Evolutionary conservation across 768 basidiomycete species (phyloP).

Genomic region (Ramaria rubella): DNA sequence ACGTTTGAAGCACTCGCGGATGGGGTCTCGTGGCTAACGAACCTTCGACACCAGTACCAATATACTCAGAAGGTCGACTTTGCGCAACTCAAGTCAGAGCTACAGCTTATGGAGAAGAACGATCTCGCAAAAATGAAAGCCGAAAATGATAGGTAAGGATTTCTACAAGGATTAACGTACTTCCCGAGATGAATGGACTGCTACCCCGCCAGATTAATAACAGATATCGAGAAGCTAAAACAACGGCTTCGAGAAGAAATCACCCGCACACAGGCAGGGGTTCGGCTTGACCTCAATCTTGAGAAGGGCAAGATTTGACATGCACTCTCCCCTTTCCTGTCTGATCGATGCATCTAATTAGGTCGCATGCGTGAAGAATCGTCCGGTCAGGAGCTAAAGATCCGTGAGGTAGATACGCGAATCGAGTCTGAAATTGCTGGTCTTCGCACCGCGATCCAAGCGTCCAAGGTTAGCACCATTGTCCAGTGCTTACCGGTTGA

Average conservation of each 20-base stretch:
- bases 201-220: constrained; percentile 38
- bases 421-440: constrained; percentile 95
- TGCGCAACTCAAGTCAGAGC: constrained; percentile 91
- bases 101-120: constrained; percentile 95
- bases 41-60: constrained; percentile 50
- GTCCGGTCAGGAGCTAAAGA: constrained; percentile 86
- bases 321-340: constrained; percentile 2
- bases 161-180: too few species aligned
- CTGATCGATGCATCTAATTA: constrained; percentile 5
- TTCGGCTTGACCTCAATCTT: constrained; percentile 88
- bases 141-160: constrained; percentile 73
- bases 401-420: constrained; percentile 94
- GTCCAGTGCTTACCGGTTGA: neutral
- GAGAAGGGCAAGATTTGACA: constrained; percentile 53
- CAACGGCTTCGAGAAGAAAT: constrained; percentile 90
- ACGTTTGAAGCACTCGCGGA: neutral
- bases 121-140: constrained; percentile 92
- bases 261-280: constrained; percentile 85
- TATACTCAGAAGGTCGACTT: constrained; percentile 97
- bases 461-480: constrained; percentile 57
- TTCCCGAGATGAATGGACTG: too few species aligned
- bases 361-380: constrained; percentile 92
- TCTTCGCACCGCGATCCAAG: constrained; percentile 74
- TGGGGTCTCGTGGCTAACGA: neutral
- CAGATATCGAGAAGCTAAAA: constrained; percentile 92